A percentile compares a stretch with the other conserved stretches of the same genome.
These are phyloP conservation scores for Selaginella moellendorffii DNA, from an alignment of 75 land plant genomes.

Conservation along the genomic window DNA sequence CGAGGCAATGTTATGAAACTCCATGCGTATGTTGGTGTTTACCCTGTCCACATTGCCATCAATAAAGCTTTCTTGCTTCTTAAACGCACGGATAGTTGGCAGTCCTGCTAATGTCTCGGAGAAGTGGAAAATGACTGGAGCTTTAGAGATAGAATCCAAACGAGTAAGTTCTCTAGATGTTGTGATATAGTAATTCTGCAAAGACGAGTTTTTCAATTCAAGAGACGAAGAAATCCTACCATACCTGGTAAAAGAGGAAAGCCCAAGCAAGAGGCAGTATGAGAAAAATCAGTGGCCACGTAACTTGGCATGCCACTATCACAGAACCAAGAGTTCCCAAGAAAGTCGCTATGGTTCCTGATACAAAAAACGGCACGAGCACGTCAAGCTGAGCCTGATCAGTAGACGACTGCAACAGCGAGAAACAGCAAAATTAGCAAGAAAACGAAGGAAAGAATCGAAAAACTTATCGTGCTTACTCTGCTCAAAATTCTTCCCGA, in stretches of 20 bases:
- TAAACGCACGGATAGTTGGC: slow-evolving; percentile 65
- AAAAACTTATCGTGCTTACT: slow-evolving; percentile 26
- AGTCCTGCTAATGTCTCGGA: slow-evolving; percentile 81
- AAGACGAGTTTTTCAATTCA: background rate
- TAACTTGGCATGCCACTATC: slow-evolving; percentile 55
- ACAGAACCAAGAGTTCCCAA: slow-evolving; percentile 32
- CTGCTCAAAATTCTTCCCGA: slow-evolving; percentile 94
- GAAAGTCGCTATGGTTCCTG: slow-evolving; percentile 13
- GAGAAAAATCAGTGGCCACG: slow-evolving; percentile 70
- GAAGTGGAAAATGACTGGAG: slow-evolving; percentile 95
- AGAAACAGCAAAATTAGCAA: background rate
- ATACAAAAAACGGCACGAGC: slow-evolving; percentile 50
- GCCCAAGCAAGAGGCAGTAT: slow-evolving; percentile 61
- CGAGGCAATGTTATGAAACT: slow-evolving; percentile 84
- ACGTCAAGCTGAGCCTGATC: slow-evolving; percentile 85
- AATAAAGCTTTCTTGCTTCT: slow-evolving; percentile 43
- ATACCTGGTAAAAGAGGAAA: slow-evolving; percentile 75
- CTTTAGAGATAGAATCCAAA: slow-evolving; percentile 82
- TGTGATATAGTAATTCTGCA: slow-evolving; percentile 66
- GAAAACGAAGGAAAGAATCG: background rate
- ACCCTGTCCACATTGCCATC: slow-evolving; percentile 57
- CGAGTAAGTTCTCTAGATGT: slow-evolving; percentile 87
- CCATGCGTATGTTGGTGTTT: slow-evolving; percentile 77
- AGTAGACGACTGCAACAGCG: slow-evolving; percentile 84
- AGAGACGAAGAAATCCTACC: background rate